phyloP scores from a whole-genome alignment of 2,329 filamentous ascomycete species.

The Aspergillus unguis region DNA sequence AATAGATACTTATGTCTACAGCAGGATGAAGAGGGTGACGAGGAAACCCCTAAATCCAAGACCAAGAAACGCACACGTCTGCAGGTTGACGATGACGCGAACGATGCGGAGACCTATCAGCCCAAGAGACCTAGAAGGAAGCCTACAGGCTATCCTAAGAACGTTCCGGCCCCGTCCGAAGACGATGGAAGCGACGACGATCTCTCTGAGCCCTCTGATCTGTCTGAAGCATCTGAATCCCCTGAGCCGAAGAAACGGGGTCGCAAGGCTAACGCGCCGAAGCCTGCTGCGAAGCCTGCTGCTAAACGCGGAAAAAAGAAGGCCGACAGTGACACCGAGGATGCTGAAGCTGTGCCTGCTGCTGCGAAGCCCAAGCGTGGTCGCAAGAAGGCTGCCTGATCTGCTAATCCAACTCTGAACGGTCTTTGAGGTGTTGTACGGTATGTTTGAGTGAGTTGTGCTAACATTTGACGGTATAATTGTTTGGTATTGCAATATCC shows the following conservation, averaged over 20 bases:
- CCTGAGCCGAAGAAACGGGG: conserved; percentile 22
- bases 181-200: not conserved
- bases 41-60: conserved; percentile 18
- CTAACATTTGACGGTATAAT: not conserved
- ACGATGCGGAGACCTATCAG: conserved; percentile 15
- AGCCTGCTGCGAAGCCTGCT: conserved; percentile 5
- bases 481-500: not conserved
- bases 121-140: conserved; percentile 16
- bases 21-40: conserved; percentile 15
- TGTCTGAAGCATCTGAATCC: conserved; percentile 3
- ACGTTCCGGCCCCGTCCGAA: conserved; percentile 2
- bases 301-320: conserved; percentile 11
- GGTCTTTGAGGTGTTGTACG: not conserved
- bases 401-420: not conserved
- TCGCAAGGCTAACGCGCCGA: conserved; percentile 18
- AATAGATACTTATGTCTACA: conserved; percentile 3
- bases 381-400: conserved; percentile 21
- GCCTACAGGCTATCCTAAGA: conserved; percentile 10
- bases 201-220: too few species aligned
- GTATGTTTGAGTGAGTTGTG: conserved; percentile 1
- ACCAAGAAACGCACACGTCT: conserved; percentile 10
- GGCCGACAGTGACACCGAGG: conserved; percentile 12
- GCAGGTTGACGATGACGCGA: conserved; percentile 2
- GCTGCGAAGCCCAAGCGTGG: conserved; percentile 26
- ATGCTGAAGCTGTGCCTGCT: conserved; percentile 16